phyloP scores from a whole-genome alignment of 495 filamentous ascomycete species.

The Tuber melanosporum region DNA sequence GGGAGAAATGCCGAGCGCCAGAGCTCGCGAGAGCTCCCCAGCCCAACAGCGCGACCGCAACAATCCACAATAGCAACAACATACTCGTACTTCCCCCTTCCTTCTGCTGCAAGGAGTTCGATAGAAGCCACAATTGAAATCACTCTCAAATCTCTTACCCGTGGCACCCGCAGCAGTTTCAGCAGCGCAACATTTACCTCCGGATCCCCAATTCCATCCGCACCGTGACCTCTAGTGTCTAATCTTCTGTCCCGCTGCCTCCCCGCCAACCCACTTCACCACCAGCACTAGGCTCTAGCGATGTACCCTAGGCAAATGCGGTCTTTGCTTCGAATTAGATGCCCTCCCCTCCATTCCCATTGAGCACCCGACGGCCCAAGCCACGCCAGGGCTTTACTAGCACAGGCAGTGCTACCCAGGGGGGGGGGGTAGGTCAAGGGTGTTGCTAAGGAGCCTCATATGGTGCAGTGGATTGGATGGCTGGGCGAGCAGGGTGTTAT shows the following conservation, averaged over 20 bases:
- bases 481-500: not conserved
- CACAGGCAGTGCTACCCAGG: slow-evolving; percentile 1
- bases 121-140: slow-evolving; percentile 38
- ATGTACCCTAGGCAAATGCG: slow-evolving; percentile 40
- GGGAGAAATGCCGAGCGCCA: slow-evolving; percentile 10
- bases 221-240: too few relatives aligned
- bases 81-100: too few relatives aligned
- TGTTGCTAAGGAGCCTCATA: slow-evolving; percentile 13
- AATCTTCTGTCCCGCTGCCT: not conserved
- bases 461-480: not conserved
- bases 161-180: slow-evolving; percentile 13
- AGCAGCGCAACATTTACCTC: too few relatives aligned
- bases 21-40: too few relatives aligned
- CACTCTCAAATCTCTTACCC: slow-evolving; percentile 30
- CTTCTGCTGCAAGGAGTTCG: slow-evolving; percentile 12
- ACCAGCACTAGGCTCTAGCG: slow-evolving; percentile 9
- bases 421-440: slow-evolving; percentile 21
- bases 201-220: too few relatives aligned
- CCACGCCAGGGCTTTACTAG: not conserved
- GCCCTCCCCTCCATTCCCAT: slow-evolving; percentile 40
- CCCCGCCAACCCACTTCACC: not conserved
- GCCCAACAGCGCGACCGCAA: too few relatives aligned
- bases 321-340: slow-evolving; percentile 43
- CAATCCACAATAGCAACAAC: too few relatives aligned
- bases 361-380: too few relatives aligned